A percentile compares a stretch with the other conserved stretches of the same genome.
phyloP scores from a whole-genome alignment of 352 stramenopile species.

The Pythium brachiatum region DNA sequence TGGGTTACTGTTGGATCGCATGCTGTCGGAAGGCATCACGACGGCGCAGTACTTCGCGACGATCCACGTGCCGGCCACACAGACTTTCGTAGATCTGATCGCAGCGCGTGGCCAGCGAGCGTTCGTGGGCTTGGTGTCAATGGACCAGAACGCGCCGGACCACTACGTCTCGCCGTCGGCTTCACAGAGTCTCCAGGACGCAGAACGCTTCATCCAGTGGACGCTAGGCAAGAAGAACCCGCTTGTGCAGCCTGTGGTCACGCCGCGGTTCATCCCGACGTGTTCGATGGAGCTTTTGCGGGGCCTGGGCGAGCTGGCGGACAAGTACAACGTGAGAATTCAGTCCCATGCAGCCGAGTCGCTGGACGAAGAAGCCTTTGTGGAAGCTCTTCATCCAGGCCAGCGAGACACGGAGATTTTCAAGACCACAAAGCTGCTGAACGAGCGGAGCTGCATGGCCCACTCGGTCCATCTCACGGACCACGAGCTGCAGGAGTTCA shows the following conservation, averaged over 20 bases:
- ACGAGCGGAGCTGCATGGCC: constrained; percentile 73
- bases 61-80: constrained; percentile 75
- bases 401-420: constrained; percentile 75
- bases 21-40: constrained; percentile 82
- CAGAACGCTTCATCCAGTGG: constrained; percentile 76
- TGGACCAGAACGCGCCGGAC: constrained; percentile 85
- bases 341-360: constrained; percentile 89
- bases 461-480: constrained; percentile 79
- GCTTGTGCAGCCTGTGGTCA: constrained; percentile 79
- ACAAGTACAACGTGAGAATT: constrained; percentile 65
- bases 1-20: constrained; percentile 57
- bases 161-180: constrained; percentile 71
- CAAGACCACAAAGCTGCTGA: constrained; percentile 59
- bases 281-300: constrained; percentile 79
- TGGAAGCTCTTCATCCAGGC: constrained; percentile 61
- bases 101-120: constrained; percentile 66
- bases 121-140: constrained; percentile 88
- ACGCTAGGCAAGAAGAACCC: constrained; percentile 34
- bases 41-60: constrained; percentile 91
- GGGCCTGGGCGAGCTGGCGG: constrained; percentile 65
- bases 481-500: constrained; percentile 61
- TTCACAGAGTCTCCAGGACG: constrained; percentile 53
- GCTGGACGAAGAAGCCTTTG: constrained; percentile 81
- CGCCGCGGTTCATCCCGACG: constrained; percentile 89
- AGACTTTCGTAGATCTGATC: constrained; percentile 77